Conservation (phyloP, 352 stramenopile genomes). For the Phytophthora ramorum region DNA sequence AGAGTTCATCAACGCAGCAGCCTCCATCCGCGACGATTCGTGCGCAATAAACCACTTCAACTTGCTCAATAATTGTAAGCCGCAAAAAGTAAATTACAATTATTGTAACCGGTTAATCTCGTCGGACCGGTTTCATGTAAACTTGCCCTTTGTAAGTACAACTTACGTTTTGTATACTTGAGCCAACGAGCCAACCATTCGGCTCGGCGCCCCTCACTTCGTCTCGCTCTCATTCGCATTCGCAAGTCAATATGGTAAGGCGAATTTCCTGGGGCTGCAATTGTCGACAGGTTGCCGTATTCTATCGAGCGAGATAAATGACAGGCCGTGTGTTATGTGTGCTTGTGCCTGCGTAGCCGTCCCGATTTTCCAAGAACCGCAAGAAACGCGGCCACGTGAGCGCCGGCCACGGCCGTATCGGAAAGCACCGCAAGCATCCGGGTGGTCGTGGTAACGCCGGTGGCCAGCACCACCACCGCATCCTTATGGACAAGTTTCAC, state of each 20-base stretch:
- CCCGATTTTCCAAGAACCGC: constrained; percentile 97
- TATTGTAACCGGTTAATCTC: constrained; percentile 7
- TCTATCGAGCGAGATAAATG: constrained; percentile 32
- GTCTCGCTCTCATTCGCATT: constrained; percentile 71
- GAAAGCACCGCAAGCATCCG: constrained; percentile 99
- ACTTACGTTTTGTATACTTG: constrained; percentile 18
- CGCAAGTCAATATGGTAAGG: constrained; percentile 92
- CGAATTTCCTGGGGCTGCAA: neutral
- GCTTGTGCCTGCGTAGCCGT: constrained; percentile 71
- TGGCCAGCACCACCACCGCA: constrained; percentile 99
- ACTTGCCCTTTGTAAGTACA: constrained; percentile 9
- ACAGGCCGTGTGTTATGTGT: constrained; percentile 61
- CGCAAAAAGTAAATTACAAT: neutral
- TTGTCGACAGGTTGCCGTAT: neutral
- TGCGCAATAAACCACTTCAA: constrained; percentile 27
- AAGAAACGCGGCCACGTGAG: constrained; percentile 99
- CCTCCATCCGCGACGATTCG: constrained; percentile 17
- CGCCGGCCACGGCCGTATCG: constrained; percentile 99
- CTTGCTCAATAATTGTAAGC: constrained; percentile 6
- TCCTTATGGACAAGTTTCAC: constrained; percentile 99
- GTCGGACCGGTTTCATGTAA: neutral
- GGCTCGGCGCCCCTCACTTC: constrained; percentile 10
- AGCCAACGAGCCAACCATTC: constrained; percentile 89
- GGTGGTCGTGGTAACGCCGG: constrained; percentile 99
- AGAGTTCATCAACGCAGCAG: neutral